Evolutionary conservation across 2,329 filamentous ascomycete species (phyloP), one percentile per base, ranked within the genome.

Genomic region (Pestalotiopsis sp.): DNA sequence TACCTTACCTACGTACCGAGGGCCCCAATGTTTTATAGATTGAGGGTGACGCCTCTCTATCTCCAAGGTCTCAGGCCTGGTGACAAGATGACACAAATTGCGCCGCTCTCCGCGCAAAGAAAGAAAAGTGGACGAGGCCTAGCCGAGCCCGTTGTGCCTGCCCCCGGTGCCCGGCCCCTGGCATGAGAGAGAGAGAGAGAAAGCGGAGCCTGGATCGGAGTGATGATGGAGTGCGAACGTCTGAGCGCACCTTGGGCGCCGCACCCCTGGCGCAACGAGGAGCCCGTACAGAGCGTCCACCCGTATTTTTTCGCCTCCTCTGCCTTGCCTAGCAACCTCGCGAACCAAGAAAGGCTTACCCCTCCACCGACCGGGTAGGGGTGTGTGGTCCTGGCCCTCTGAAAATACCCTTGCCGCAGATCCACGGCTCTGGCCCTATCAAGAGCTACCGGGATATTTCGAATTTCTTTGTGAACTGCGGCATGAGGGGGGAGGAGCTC

Each of bases 131-230:
- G 45, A 52, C n/a, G 38, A 38, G 36, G 59, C 31, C 31, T 36
- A 59, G 57, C 57, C 57, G 27, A 36, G 57, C 25, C 57, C 27
- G 23, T 59, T 36, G 57, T 36, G 57, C 27, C 23, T 36, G 57
- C 57, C 57, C 23, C 23, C 57, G 27, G 57, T 36, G 27, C 23
- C 23, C 23, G 23, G 23, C 27, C 57, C 57, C 27, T 27, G 57
- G 23, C 57, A 59, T 27, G 57, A 36, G 14, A 52, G 20, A 25
- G 23, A 25, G n/a, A n/a, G 27, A 13, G 23, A 27, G 57, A 36
- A 36, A 59, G 59, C 59, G 59, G 59, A 62, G 59, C 59, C 59
- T 40, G 11, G 31, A 62, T 62, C 59, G 59, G 59, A 62, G 59
- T 62, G 27, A 36, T 62, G 59, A 40, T 38, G 45, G 45, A 52